Conservation (phyloP, 352 stramenopile genomes). For the Pythium aquatile region DNA sequence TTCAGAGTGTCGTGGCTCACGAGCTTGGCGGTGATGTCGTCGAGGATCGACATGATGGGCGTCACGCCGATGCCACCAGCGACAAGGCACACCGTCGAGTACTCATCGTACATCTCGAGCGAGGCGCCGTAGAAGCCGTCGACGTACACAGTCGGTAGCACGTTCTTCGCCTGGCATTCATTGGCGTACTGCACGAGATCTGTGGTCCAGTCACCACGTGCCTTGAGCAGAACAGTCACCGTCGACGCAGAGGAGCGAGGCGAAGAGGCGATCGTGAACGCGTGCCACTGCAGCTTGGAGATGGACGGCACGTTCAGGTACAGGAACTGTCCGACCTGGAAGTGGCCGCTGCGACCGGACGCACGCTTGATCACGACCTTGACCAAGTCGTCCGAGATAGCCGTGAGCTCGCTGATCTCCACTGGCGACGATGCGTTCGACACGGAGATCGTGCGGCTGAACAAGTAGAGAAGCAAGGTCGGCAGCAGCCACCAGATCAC, state of each 20-base stretch:
- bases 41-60: constrained; percentile 38
- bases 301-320: constrained; percentile 50
- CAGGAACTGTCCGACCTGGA: constrained; percentile 42
- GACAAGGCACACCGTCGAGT: constrained; percentile 36
- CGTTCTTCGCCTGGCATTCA: constrained; percentile 32
- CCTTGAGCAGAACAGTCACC: constrained; percentile 44
- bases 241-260: constrained; percentile 21
- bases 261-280: constrained; percentile 50
- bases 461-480: constrained; percentile 37
- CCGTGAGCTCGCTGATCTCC: constrained; percentile 27
- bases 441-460: constrained; percentile 33
- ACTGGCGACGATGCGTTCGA: constrained; percentile 31
- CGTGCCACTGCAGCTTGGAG: constrained; percentile 54
- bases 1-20: not conserved
- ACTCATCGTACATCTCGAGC: constrained; percentile 37
- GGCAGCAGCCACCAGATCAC: constrained; percentile 41
- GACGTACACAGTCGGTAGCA: constrained; percentile 35
- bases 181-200: constrained; percentile 33
- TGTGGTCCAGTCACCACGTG: constrained; percentile 40
- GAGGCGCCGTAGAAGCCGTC: constrained; percentile 48
- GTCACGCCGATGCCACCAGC: constrained; percentile 44
- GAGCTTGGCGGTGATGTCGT: constrained; percentile 38
- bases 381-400: constrained; percentile 28
- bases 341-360: constrained; percentile 18
- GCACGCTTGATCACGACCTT: constrained; percentile 37